These are phyloP conservation scores for Powellomyces hirtus DNA, from an alignment of 192 early-diverging fungal species.

Conservation along the genomic window DNA sequence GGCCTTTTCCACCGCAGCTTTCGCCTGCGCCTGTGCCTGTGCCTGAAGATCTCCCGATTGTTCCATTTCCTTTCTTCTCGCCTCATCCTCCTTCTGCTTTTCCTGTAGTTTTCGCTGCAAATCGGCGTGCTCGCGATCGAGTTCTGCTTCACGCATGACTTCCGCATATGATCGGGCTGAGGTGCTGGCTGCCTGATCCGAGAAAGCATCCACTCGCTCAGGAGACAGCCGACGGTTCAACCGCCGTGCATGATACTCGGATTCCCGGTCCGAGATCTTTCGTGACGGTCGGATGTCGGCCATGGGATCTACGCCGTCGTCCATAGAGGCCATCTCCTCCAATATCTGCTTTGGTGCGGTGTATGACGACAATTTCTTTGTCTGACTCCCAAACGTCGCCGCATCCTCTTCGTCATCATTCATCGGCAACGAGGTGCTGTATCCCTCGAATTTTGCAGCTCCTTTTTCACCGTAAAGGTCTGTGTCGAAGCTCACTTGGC, in stretches of 20 bases:
- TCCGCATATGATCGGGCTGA: slow-evolving; percentile 76
- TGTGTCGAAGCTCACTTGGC: slow-evolving; percentile 54
- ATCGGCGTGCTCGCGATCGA: slow-evolving; percentile 79
- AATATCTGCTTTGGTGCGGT: slow-evolving; percentile 79
- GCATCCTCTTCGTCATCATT: slow-evolving; percentile 33
- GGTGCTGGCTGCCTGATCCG: slow-evolving; percentile 31
- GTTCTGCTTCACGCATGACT: slow-evolving; percentile 79
- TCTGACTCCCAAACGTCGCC: slow-evolving; percentile 36
- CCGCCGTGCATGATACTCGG: slow-evolving; percentile 81
- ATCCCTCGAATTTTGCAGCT: slow-evolving; percentile 67
- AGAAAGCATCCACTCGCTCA: slow-evolving; percentile 75
- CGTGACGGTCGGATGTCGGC: slow-evolving; percentile 54
- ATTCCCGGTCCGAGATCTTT: slow-evolving; percentile 79
- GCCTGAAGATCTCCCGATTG: slow-evolving; percentile 75
- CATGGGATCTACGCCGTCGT: slow-evolving; percentile 43
- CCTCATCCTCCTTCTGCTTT: slow-evolving; percentile 64
- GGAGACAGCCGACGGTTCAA: slow-evolving; percentile 77
- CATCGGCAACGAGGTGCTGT: slow-evolving; percentile 62
- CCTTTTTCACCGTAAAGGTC: slow-evolving; percentile 59
- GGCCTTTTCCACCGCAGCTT: slow-evolving; percentile 25
- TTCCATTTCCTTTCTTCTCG: slow-evolving; percentile 68
- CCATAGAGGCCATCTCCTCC: slow-evolving; percentile 58
- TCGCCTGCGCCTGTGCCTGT: slow-evolving; percentile 50
- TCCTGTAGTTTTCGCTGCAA: slow-evolving; percentile 70
- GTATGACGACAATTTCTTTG: slow-evolving; percentile 60